Percentiles rank a stretch among this genome's conserved stretches.
phyloP scores from a whole-genome alignment of 306 rosid species.

The Chamaecrista fasciculata region DNA sequence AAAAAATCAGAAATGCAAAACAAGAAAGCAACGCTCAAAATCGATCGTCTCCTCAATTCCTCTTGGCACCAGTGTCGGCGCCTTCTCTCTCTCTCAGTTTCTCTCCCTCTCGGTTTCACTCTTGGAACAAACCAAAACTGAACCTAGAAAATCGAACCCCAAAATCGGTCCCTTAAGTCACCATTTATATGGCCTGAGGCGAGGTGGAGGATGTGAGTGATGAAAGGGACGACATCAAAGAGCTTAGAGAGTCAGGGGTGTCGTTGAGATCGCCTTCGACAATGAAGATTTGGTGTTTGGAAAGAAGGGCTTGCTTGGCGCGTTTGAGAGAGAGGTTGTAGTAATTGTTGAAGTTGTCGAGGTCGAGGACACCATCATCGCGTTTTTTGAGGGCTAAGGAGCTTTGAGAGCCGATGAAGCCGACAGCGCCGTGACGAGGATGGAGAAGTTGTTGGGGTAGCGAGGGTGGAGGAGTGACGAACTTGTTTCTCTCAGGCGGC shows the following conservation, averaged over 20 bases:
- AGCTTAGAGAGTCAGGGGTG: slow-evolving; percentile 58
- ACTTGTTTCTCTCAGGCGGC: slow-evolving; percentile 83
- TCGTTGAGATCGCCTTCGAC: slow-evolving; percentile 86
- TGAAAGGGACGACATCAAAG: slow-evolving; percentile 82
- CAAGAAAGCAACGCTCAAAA: no score
- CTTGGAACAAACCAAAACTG: no score
- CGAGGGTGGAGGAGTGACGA: slow-evolving; percentile 75
- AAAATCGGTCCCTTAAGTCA: no score
- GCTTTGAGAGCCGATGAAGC: slow-evolving; percentile 77
- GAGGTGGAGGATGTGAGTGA: slow-evolving; percentile 81
- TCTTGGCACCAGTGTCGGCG: no score
- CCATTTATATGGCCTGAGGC: slow-evolving; percentile 99
- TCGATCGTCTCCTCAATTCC: no score
- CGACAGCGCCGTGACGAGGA: slow-evolving; percentile 90
- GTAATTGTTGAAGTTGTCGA: slow-evolving; percentile 81
- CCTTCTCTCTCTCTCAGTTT: no score
- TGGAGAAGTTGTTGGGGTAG: slow-evolving; percentile 64
- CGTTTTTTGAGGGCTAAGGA: slow-evolving; percentile 78
- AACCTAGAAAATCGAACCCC: no score
- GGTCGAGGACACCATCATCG: slow-evolving; percentile 83
- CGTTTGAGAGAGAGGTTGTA: slow-evolving; percentile 84
- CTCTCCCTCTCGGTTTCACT: no score
- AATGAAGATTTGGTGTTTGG: slow-evolving; percentile 56
- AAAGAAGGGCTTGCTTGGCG: slow-evolving; percentile 51
- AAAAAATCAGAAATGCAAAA: no score